Evolutionary conservation across 352 stramenopile species (phyloP), one percentile per base, ranked within the genome.

Genomic region (Phytophthora hibernalis): DNA sequence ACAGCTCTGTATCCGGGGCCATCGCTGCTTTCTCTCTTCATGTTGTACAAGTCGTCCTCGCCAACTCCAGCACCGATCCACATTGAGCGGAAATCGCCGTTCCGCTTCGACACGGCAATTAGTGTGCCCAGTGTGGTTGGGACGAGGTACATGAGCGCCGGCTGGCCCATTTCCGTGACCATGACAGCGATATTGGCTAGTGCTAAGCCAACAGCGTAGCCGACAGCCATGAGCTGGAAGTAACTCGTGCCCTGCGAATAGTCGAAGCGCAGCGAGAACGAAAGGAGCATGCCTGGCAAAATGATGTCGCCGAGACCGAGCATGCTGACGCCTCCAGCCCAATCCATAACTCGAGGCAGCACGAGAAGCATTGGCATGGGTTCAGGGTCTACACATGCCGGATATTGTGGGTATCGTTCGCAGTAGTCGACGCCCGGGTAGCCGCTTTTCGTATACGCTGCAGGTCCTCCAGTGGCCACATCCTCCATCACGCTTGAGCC

Each of bases 241-340:
- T 98, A 98, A 40, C 79, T 80, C 6, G 61, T 78, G 11, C 62
- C 62, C 8, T 77, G 66, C 3, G 67, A 71, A 52, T 92, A 96
- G 83, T 99, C 97, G 60, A 96, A 98, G 9, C 95, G 87, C 16
- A 95, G 76, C 1, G 87, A 87, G 72, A 98, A 98, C 48, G 93
- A 96, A 12, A 99, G 75, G 31, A 99, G 72, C 62, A 99, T 80
- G 2, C 97, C 96, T 7, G 96, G 96, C 31, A 99, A 61, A 18
- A 98, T 97, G 62, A 99, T 98, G 80, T 99, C 97, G 9, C 97
- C 97, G 3, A 99, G 75, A 56, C 97, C 97, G 13, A 99, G 79
- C 85, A 99, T 95, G 31, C 80, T 96, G 16, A 88, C 83, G 10
- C 97, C 97, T 48, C 93, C 92, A 33, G 87, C 69, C 83, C 97